phyloP scores from a whole-genome alignment of 306 rosid genomes.

The Canavalia ensiformis region DNA sequence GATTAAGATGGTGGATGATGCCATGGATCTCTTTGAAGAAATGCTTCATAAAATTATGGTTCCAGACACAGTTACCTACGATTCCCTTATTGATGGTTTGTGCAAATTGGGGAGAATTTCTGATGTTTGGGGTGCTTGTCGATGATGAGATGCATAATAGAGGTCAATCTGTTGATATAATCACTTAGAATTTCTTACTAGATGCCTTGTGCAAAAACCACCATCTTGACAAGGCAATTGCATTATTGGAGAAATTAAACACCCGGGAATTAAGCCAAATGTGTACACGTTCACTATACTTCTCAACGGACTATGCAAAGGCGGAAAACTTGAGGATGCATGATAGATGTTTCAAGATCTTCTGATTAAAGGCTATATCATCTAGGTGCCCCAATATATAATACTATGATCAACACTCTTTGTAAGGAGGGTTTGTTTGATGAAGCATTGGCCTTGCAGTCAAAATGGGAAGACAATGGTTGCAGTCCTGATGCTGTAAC shows the following conservation, averaged over 20 bases:
- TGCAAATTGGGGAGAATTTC: constrained; percentile 33
- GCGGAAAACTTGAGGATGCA: not conserved
- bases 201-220: constrained; percentile 10
- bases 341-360: not conserved
- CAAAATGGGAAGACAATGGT: not conserved
- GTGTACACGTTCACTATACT: not conserved
- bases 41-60: not conserved
- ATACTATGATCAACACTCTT: not conserved
- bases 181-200: constrained; percentile 19
- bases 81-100: constrained; percentile 20
- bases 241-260: not conserved
- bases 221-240: constrained; percentile 7
- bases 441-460: not conserved
- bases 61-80: constrained; percentile 1
- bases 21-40: not conserved
- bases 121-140: not conserved
- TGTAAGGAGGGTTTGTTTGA: not conserved
- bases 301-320: constrained; percentile 19
- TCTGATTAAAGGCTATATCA: not conserved
- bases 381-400: accelerated
- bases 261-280: not conserved
- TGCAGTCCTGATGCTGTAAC: not conserved
- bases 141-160: constrained; percentile 1
- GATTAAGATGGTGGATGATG: constrained; percentile 28
- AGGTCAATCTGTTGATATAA: not conserved